Evolutionary conservation across 192 early-diverging fungal species (phyloP), one percentile per base, ranked within the genome.

Genomic region (Funneliformis geosporum): DNA sequence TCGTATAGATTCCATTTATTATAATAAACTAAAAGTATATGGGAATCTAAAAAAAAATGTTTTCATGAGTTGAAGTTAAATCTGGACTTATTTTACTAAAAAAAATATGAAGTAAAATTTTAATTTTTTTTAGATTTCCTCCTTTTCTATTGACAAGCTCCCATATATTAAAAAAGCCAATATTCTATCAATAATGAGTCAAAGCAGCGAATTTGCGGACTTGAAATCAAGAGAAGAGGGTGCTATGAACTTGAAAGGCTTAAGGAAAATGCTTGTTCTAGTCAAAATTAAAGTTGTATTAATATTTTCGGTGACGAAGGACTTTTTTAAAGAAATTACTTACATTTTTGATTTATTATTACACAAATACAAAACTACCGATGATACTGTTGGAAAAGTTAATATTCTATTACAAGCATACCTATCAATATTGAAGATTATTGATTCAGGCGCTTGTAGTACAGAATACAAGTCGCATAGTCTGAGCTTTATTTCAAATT

Each of bases 401-500:
- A 99, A 97, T 86, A 92, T 99, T 79, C 78, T 99, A 55, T 87
- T 99, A 62, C 98, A 99, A 84, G 84, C 94, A 0, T 92, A 89
- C 70, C 93, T 99, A 59, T 94, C 3, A 85, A 77, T 11, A 85
- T 97, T 75, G 93, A 98, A 28, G 96, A 98, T 85, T 99, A 98
- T 90, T 0, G 98, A 99, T 83, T 88, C 89, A 59, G n/a, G 93
- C 91, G 0, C 99, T 98, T 84, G 95, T 99, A 18, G 92, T 94
- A 3, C 96, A 99, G 83, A 98, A 98, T 81, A 91, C 95, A 3
- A 93, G 91, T 1, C 94, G 98, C 79, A 95, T 99, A 59, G 85
- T 97, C 33, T 89, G 98, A 5, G 97, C 98, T 4, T 82, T 99
- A 65, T 99, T 99, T 83, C 95, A 99, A 81, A 95, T 99, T 80